Evolutionary conservation across 2,329 filamentous ascomycete genomes (phyloP), one percentile per base, ranked within the genome.

Genomic region (Fusarium sp.): DNA sequence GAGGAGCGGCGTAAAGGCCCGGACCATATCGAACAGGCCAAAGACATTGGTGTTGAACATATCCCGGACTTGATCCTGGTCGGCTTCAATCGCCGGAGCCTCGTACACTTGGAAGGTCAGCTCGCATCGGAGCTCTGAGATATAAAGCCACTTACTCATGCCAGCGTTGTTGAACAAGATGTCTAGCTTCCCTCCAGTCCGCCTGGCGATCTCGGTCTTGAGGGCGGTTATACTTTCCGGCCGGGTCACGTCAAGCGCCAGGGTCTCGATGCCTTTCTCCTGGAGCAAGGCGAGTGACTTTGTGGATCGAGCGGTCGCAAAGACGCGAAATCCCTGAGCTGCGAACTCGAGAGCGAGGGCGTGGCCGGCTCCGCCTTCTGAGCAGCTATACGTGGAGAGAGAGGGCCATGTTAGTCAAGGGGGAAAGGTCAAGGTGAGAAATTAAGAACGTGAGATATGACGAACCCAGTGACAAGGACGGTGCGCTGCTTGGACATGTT

Each of bases 21-120:
- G 36, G 3, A 73, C 64, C 61, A 73, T 66, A 13, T 70, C 65
- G 4, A 73, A 65, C 6, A 73, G 29, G 5, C 70, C 70, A 25
- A 73, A 68, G 18, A 73, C 70, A 20, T 70, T 73, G n/a, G 70
- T 56, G 27, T 73, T 54, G 11, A 73, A 73, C 67, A 73, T 59
- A 8, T 31, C 33, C 5, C 58, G 67, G 29, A 73, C 64, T 18
- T 52, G 40, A 9, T 50, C 31, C 10, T 18, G 57, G 9, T 73
- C 68, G 18, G 64, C 68, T 20, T 70, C 68, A 36, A 68, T 65
- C 6, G 68, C 65, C 11, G 68, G 68, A 29, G 57, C 56, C 42
- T 70, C 68, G 38, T 68, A 70, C 47, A 68, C 68, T 70, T 35
- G 18, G 8, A 20, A 6, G 1, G 42, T 69, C n/a, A 63, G 36